Conservation (phyloP, 129 eudicot species). For the Artemisia annua region DNA sequence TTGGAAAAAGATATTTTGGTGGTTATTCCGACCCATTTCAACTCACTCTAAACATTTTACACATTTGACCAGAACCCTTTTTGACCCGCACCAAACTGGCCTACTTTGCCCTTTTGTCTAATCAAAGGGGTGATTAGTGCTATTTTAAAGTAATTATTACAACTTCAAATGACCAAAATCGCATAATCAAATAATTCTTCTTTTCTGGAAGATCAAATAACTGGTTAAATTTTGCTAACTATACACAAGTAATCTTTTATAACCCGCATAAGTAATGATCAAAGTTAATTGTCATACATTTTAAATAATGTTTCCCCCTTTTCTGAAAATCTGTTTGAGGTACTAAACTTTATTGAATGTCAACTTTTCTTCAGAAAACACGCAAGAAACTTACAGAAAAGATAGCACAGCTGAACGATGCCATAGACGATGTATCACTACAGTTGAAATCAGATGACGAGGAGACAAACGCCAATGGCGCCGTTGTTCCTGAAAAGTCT, state of each 20-base stretch:
- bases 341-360: background rate
- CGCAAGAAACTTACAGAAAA: constrained; percentile 68
- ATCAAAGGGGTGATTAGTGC: too few species aligned
- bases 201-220: too few species aligned
- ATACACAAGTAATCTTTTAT: too few species aligned
- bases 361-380: constrained; percentile 53
- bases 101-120: background rate
- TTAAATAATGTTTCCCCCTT: background rate
- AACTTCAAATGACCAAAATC: too few species aligned
- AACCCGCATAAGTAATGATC: too few species aligned
- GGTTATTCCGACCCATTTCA: background rate
- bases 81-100: background rate
- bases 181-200: too few species aligned
- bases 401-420: constrained; percentile 78
- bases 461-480: constrained; percentile 30
- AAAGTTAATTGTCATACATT: too few species aligned
- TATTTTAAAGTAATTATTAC: too few species aligned
- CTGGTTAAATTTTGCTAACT: too few species aligned
- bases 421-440: constrained; percentile 71
- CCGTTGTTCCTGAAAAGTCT: constrained; percentile 31
- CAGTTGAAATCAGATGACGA: constrained; percentile 44
- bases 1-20: background rate
- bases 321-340: background rate
- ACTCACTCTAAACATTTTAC: background rate
- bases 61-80: background rate